Base-by-base conservation (phyloP, 2,329 filamentous ascomycete species). In the Leptosphaerulina australis region DNA sequence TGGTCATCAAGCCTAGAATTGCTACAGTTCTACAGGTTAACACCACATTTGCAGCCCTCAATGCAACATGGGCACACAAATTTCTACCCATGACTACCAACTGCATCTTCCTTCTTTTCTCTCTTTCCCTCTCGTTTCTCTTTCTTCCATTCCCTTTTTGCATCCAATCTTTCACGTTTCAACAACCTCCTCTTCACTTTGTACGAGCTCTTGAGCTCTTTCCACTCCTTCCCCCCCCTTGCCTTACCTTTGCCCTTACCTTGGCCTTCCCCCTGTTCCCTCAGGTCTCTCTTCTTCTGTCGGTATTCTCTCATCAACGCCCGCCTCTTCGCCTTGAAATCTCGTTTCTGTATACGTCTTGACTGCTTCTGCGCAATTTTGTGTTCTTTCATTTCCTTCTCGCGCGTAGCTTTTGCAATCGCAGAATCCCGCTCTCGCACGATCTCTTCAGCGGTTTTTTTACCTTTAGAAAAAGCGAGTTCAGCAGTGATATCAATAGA, bases 141-240 rank as follows among this genome's bases (percentile, higher is more conserved):
- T 24, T 52, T 50, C 21, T 50, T 62, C 58, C 57, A 62, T 50
- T 61, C 59, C 21, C 48, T 56, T 40, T 44, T 62, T 8, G 46
- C 46, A 11, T 36, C 51, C 29, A 43, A 6, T 9, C 51, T 59
- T 26, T 56, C 57, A 5, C 51, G 56, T 31, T 53, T 56, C 36
- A 67, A 26, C 21, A 37, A 62, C 50, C 52, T 61, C 43, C 55
- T 63, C 54, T 56, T 53, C n/a, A 46, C 55, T 34, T 53, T 62
- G 34, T 59, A 66, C 40, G 61, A 61, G 8, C 43, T 63, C 53
- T 59, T 66, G 28, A 51, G 40, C 7, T 60, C 55, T 21, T 55
- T 67, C 58, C 58, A 68, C 28, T 61, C 63, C 0, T 48, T 39
- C 0, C 50, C 56, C 31, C 61, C 64, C 55, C 59, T 64, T 8